Evolutionary conservation across 768 basidiomycete species (phyloP), one percentile per base, ranked within the genome.

Genomic region (Terana coerulea): DNA sequence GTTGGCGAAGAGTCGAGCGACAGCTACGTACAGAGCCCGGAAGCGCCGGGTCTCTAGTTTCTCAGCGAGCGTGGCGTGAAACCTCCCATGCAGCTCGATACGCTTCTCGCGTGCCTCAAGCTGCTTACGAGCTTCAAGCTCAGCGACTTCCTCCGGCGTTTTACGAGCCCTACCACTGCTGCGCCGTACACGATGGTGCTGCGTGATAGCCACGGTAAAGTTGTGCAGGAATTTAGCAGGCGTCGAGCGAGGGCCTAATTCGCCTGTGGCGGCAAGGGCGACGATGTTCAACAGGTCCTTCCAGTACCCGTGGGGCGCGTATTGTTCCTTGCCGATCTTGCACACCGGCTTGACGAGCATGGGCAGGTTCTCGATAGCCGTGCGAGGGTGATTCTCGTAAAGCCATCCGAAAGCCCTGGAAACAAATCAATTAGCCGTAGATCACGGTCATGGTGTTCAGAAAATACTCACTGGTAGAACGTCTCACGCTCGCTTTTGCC

Each of bases 271-370:
- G 10, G 80, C 81, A 25, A 89, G 72, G 3, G 78, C 74, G 4
- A 88, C 70, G 43, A 89, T 80, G 46, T 86, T 83, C 47, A 86
- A 74, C 19, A 88, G 72, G 57, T 88, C 87, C 61, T 90, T 88
- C 82, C 84, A 88, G 59, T 83, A 86, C 0, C 86, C 86, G 43
- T 88, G 86, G 3, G 73, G 57, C 47, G 28, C 61, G n/a, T 12
- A 6, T 56, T 54, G 40, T 30, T 56, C 44, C 22, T 44, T 63
- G 55, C 52, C 65, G 58, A 59, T 64, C 26, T 64, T 67, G 61
- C 81, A 80, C 7, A 78, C 73, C 0, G 80, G 81, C 8, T 75
- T 69, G 33, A 83, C 77, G 4, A 87, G 69, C 51, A 71, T 61
- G 17, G 61, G 72, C 3, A 88, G 75, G 59, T 87, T 88, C 8